Evolutionary conservation across 306 rosid species (phyloP).

Genomic region (Casuarina cunninghamiana): DNA sequence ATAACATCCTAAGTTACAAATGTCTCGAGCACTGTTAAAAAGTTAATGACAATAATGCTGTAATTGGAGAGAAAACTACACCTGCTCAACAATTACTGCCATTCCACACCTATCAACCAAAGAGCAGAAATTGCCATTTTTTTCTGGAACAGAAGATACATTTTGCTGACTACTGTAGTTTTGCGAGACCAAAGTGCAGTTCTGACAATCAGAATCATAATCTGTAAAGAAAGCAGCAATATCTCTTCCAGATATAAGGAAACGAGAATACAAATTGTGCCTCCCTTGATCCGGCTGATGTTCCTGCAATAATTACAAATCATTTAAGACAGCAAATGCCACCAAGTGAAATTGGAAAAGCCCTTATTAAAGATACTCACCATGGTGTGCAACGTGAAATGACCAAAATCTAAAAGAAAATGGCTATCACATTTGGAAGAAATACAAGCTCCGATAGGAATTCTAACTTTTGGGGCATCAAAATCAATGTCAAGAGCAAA

Average conservation of each 20-base stretch:
- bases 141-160: constrained; percentile 32
- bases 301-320: constrained; percentile 54
- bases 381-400: constrained; percentile 83
- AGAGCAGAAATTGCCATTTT: constrained; percentile 51
- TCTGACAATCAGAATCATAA: constrained; percentile 64
- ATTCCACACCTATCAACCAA: constrained; percentile 97
- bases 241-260: constrained; percentile 85
- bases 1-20: constrained; percentile 13
- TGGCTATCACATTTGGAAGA: constrained; percentile 75
- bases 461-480: constrained; percentile 97
- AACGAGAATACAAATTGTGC: constrained; percentile 75
- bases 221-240: constrained; percentile 91
- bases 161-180: constrained; percentile 36
- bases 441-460: constrained; percentile 70
- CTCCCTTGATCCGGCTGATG: constrained; percentile 61
- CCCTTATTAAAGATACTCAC: constrained; percentile 41
- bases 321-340: constrained; percentile 29
- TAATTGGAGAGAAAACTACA: constrained; percentile 23
- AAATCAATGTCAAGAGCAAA: constrained; percentile 94
- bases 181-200: constrained; percentile 49
- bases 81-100: constrained; percentile 94
- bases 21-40: neutral
- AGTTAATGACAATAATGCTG: constrained; percentile 4
- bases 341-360: constrained; percentile 26
- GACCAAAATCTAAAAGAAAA: constrained; percentile 96